A percentile compares a stretch with the other conserved stretches of the same genome.
phyloP scores from a whole-genome alignment of 1,139 yeast species.

The Scheffersomyces segobiensis region DNA sequence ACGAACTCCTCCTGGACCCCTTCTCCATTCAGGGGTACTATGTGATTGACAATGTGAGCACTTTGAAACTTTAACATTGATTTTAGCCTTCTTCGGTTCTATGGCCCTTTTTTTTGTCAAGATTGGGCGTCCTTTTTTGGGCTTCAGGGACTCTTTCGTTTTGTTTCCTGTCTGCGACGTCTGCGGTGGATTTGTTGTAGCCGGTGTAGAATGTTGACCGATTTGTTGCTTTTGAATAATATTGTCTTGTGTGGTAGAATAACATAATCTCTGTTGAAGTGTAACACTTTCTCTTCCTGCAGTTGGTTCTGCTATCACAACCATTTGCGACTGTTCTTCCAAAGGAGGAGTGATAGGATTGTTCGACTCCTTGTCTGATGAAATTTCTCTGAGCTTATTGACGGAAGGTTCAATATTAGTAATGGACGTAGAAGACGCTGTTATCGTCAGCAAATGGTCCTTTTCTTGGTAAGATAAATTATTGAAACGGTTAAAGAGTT shows the following conservation, averaged over 20 bases:
- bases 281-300: background rate
- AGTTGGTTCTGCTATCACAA: background rate
- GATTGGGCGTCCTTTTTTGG: background rate
- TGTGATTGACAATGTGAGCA: constrained; percentile 23
- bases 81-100: background rate
- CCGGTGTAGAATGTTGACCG: background rate
- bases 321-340: background rate
- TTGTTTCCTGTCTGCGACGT: background rate
- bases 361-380: background rate
- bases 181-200: background rate
- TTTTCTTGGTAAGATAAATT: background rate
- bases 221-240: background rate
- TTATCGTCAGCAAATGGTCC: background rate
- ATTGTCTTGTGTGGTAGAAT: background rate
- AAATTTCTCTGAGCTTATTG: background rate
- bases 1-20: constrained; percentile 27
- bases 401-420: background rate
- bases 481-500: background rate
- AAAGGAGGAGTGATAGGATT: background rate
- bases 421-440: background rate
- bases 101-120: background rate
- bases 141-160: background rate
- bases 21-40: constrained; percentile 31
- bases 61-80: constrained; percentile 1
- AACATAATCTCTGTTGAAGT: background rate